Conservation (phyloP, 2,329 filamentous ascomycete genomes). For the Fusarium sp. region DNA sequence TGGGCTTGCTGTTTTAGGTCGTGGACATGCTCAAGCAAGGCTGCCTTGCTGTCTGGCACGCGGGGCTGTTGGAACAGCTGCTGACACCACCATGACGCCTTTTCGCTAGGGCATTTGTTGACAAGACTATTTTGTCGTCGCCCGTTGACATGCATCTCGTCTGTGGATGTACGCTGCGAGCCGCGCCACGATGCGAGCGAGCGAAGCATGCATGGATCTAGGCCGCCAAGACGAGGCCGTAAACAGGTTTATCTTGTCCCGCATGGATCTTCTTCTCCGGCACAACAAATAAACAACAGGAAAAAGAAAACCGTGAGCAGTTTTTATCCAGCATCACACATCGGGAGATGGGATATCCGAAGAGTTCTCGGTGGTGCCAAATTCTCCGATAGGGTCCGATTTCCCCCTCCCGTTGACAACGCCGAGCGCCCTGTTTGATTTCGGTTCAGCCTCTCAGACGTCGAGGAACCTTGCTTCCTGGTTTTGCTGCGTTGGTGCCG, state of each 20-base stretch:
- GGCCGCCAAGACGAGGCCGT: conserved; percentile 5
- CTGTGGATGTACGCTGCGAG: conserved; percentile 19
- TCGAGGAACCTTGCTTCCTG: conserved; percentile 28
- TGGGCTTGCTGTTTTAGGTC: conserved; percentile 17
- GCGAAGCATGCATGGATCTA: conserved; percentile 19
- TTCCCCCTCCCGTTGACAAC: conserved; percentile 6
- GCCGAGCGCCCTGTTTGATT: conserved; percentile 32
- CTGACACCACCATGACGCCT: conserved; percentile 25
- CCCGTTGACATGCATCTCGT: conserved; percentile 19
- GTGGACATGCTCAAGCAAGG: conserved; percentile 6
- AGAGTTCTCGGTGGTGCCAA: conserved; percentile 5
- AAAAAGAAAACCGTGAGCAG: conserved; percentile 28
- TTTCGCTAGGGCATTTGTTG: conserved; percentile 6
- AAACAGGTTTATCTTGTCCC: not conserved
- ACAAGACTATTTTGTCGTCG: not conserved
- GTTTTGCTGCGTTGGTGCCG: conserved; percentile 13
- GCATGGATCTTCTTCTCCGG: conserved; percentile 12
- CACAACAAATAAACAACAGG: conserved; percentile 37
- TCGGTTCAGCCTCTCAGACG: conserved; percentile 17
- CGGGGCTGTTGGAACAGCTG: conserved; percentile 11
- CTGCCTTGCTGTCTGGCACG: conserved; percentile 32
- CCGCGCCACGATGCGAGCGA: conserved; percentile 24
- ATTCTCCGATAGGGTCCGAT: conserved; percentile 38
- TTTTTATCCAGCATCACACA: conserved; percentile 11
- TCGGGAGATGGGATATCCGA: conserved; percentile 36